These are phyloP conservation scores for Hygrophoropsis aurantiaca DNA, from an alignment of 768 basidiomycete genomes.

Conservation along the genomic window DNA sequence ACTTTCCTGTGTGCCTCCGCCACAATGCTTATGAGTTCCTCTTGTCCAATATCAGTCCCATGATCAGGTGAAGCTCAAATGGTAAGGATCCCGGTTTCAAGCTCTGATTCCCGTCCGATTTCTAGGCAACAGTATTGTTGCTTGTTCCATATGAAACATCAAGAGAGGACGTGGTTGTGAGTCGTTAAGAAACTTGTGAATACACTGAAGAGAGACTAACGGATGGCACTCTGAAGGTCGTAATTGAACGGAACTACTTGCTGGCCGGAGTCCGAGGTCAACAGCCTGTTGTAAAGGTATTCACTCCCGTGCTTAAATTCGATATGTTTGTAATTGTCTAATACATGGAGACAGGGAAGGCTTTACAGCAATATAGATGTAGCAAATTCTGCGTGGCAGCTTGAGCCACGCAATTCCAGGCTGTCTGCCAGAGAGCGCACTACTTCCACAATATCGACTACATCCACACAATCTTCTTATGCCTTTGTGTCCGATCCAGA, in stretches of 20 bases:
- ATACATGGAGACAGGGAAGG: slow-evolving; percentile 50
- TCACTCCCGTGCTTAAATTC: slow-evolving; percentile 16
- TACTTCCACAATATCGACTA: slow-evolving; percentile 70
- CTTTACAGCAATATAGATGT: slow-evolving; percentile 71
- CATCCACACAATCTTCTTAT: slow-evolving; percentile 79
- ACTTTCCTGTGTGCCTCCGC: slow-evolving; percentile 14
- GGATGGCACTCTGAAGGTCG: slow-evolving; percentile 47
- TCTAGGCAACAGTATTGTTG: slow-evolving; percentile 73
- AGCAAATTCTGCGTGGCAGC: slow-evolving; percentile 71
- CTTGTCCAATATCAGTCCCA: slow-evolving; percentile 58
- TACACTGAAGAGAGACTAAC: no score
- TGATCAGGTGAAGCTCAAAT: slow-evolving; percentile 61
- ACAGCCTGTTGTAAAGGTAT: slow-evolving; percentile 71
- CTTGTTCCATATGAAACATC: slow-evolving; percentile 71
- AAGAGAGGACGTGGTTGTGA: slow-evolving; percentile 70
- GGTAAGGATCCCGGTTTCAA: slow-evolving; percentile 10
- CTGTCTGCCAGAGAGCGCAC: slow-evolving; percentile 68
- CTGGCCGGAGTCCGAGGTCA: slow-evolving; percentile 73
- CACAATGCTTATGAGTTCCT: not conserved
- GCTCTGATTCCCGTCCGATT: slow-evolving; percentile 17
- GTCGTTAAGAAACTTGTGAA: no score
- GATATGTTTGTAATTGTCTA: not conserved
- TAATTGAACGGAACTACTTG: slow-evolving; percentile 69
- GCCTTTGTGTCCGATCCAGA: slow-evolving; percentile 83
- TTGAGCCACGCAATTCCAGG: slow-evolving; percentile 57